Evolutionary conservation across 163 green algal species (phyloP).

Genomic region (Picocystis sp.): DNA sequence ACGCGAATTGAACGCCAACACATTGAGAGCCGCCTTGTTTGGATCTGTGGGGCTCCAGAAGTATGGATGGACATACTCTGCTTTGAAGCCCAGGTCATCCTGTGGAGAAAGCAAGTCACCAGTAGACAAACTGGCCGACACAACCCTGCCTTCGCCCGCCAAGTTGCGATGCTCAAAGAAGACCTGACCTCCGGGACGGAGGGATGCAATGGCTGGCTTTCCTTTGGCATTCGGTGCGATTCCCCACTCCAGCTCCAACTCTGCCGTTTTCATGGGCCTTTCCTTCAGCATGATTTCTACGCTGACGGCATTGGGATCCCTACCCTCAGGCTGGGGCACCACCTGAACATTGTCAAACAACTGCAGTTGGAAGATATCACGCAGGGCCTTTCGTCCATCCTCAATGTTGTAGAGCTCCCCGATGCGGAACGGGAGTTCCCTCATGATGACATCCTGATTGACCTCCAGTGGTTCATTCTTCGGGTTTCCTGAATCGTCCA

Average conservation of each 20-base stretch:
- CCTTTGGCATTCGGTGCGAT: constrained; percentile 60
- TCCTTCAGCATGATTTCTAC: constrained; percentile 76
- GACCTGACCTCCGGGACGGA: constrained; percentile 65
- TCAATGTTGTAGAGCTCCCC: constrained; percentile 78
- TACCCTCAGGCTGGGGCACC: constrained; percentile 41
- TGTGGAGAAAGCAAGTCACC: constrained; percentile 49
- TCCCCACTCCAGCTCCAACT: constrained; percentile 45
- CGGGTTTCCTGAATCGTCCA: constrained; percentile 47
- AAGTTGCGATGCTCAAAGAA: constrained; percentile 81
- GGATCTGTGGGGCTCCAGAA: constrained; percentile 30
- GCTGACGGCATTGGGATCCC: constrained; percentile 55
- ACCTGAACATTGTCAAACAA: constrained; percentile 65
- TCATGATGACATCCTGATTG: constrained; percentile 30
- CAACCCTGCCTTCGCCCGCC: constrained; percentile 20
- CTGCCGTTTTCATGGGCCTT: constrained; percentile 28
- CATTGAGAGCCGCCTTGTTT: constrained; percentile 24
- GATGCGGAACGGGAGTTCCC: constrained; percentile 46
- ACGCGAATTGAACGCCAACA: constrained; percentile 71
- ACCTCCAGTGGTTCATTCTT: constrained; percentile 29
- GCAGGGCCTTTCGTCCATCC: constrained; percentile 74
- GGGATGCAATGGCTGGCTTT: constrained; percentile 40
- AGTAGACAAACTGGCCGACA: constrained; percentile 41
- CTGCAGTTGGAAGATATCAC: constrained; percentile 74
- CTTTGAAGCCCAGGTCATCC: constrained; percentile 41
- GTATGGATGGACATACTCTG: constrained; percentile 43